phyloP scores from a whole-genome alignment of 2,329 filamentous ascomycete species.

The Neurospora sp. region DNA sequence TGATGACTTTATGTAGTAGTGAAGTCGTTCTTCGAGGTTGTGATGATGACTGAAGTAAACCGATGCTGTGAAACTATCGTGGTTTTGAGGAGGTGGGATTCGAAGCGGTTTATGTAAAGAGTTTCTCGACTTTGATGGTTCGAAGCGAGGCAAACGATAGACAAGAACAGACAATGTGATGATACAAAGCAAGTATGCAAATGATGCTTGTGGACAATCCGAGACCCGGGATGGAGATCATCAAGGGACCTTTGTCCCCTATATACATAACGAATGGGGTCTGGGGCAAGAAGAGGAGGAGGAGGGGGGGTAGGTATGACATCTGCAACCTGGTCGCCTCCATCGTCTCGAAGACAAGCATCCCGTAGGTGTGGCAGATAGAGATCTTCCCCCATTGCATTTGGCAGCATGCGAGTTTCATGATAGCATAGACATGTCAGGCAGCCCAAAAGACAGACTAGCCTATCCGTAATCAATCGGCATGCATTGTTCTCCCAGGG shows the following conservation, averaged over 20 bases:
- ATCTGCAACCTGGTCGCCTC: neutral
- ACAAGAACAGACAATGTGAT: neutral
- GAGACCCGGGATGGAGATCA: neutral
- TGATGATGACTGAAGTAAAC: neutral
- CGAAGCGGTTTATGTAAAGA: neutral
- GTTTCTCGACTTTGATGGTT: neutral
- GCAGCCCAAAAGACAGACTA: neutral
- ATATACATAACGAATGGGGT: constrained; percentile 7
- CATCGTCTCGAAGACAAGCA: neutral
- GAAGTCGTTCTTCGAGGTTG: neutral
- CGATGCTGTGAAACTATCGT: neutral
- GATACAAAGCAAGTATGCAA: neutral
- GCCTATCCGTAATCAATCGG: neutral
- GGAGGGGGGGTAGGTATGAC: neutral
- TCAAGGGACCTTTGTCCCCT: neutral
- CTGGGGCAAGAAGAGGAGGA: neutral
- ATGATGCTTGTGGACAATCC: neutral
- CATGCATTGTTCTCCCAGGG: neutral
- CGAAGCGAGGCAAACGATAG: neutral
- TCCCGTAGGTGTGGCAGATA: constrained; percentile 2
- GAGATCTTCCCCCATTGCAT: constrained; percentile 9
- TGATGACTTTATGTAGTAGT: neutral
- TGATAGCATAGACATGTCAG: neutral
- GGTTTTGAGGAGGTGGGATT: neutral
- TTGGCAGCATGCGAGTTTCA: constrained; percentile 5